Evolutionary conservation across 176 grass and related monocot species (phyloP), one percentile per base, ranked within the genome.

Genomic region (Eragrostis curvula): DNA sequence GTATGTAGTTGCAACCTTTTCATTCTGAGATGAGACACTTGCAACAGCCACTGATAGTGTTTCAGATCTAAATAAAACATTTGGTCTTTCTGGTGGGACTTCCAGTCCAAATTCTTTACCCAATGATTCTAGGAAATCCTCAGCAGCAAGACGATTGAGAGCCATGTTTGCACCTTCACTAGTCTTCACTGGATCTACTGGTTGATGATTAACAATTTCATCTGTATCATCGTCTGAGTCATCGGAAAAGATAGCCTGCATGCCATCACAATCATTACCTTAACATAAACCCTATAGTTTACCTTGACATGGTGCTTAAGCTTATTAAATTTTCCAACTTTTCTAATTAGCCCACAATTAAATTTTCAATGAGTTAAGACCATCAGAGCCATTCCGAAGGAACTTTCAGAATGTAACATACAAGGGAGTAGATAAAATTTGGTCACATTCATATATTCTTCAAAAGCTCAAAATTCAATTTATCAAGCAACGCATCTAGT

Each of bases 181-280:
- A 21, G 91, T 95, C 74, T 91, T 95, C 12, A 80, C 62, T 46
- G 86, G 90, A 75, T 91, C 90, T 42, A 86, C 74, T 28, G 16
- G 63, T 63, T 93, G 87, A 74, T 68, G 79, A 72, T 36, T 82
- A 70, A 48, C 43, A 86, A 53, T 82, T 79, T 70, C 75, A 29
- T 73, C 79, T 41, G 7, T 77, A 85, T 98, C 96, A 78, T 91
- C 87, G 15, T 93, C 96, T n/a, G 92, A 98, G 69, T 95, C 96
- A 76, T 98, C 92, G 83, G 96, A 98, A 86, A 98, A 98, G 82
- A 98, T 98, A 61, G 90, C 92, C 96, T 95, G 90, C 67, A 87
- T 46, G 28, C 47, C 28, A 17, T 15, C 61, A 59, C 15, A 78
- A 80, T 41, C 74, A 72, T 59, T 42, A 47, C 13, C 47, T 66